Evolutionary conservation across 331 rosid species (phyloP).

Genomic region (Rhamnella rubrinervis): DNA sequence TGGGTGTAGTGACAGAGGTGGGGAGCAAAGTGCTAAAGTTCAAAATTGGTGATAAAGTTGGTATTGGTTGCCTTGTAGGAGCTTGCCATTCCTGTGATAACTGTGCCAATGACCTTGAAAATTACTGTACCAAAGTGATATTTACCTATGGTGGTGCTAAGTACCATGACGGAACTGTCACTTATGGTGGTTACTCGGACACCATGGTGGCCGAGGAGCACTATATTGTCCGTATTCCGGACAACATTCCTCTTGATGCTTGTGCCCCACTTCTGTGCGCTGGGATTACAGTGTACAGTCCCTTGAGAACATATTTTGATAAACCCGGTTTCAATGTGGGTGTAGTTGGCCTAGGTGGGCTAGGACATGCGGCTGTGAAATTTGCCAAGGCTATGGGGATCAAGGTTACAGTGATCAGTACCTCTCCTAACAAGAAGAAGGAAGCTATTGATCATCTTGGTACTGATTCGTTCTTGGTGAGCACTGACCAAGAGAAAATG

Average conservation of each 20-base stretch:
- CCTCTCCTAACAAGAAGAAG: slow-evolving; percentile 27
- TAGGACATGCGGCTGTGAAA: slow-evolving; percentile 15
- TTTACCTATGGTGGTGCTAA: slow-evolving; percentile 35
- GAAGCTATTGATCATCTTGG: slow-evolving; percentile 35
- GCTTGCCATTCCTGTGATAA: slow-evolving; percentile 53
- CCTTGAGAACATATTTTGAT: slow-evolving; percentile 20
- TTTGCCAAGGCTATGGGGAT: slow-evolving; percentile 21
- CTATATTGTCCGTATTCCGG: slow-evolving; percentile 40
- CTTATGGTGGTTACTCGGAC: slow-evolving; percentile 64
- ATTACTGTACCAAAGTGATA: slow-evolving; percentile 41
- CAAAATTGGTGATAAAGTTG: slow-evolving; percentile 63
- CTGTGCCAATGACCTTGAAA: slow-evolving; percentile 48
- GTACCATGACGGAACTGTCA: slow-evolving; percentile 43
- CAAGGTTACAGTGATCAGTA: slow-evolving; percentile 34
- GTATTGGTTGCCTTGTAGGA: slow-evolving; percentile 54
- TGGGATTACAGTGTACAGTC: slow-evolving; percentile 36
- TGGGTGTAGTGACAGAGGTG: slow-evolving; percentile 59
- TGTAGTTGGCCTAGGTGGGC: slow-evolving; percentile 26
- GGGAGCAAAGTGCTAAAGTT: slow-evolving; percentile 57
- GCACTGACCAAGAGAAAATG: slow-evolving; percentile 16
- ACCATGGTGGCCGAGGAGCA: slow-evolving; percentile 41
- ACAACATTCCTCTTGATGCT: slow-evolving; percentile 38
- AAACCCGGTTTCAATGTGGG: slow-evolving; percentile 25
- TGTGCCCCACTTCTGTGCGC: slow-evolving; percentile 32
- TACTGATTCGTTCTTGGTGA: slow-evolving; percentile 27